Conservation (phyloP, 2,329 filamentous ascomycete genomes). For the Neopestalotiopsis sp. region DNA sequence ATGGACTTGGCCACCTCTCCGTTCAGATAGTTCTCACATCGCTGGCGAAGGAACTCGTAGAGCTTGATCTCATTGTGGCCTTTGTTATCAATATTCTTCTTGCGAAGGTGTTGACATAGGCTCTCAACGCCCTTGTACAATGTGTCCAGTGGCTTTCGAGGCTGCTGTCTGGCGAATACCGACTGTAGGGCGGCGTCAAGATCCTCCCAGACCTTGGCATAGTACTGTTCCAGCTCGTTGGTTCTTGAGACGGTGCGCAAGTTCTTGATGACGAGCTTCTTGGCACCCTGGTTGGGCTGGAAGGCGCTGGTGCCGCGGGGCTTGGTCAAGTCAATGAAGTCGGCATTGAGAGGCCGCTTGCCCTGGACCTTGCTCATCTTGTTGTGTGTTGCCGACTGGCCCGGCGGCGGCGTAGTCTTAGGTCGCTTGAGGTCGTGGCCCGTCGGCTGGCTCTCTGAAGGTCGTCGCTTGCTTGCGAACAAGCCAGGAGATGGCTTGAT, state of each 20-base stretch:
- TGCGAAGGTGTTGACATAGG: constrained; percentile 72
- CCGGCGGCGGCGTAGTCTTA: constrained; percentile 10
- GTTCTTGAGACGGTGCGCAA: constrained; percentile 65
- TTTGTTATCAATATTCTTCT: constrained; percentile 70
- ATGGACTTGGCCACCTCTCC: constrained; percentile 61
- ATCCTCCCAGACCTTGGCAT: constrained; percentile 75
- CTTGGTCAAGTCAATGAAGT: constrained; percentile 49
- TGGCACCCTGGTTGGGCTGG: constrained; percentile 77
- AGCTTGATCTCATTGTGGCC: constrained; percentile 64
- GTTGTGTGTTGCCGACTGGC: constrained; percentile 21
- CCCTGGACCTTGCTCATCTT: constrained; percentile 36
- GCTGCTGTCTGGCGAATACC: constrained; percentile 70
- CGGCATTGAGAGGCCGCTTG: constrained; percentile 41
- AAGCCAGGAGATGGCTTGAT: constrained; percentile 22
- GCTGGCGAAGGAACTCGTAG: constrained; percentile 67
- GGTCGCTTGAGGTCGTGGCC: constrained; percentile 18
- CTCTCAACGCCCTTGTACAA: constrained; percentile 93
- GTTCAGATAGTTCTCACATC: constrained; percentile 72
- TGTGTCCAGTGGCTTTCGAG: constrained; percentile 80
- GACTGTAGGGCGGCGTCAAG: constrained; percentile 74
- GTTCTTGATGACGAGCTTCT: constrained; percentile 94
- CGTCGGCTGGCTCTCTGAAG: constrained; percentile 18
- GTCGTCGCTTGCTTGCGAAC: constrained; percentile 29
- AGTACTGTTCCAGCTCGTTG: constrained; percentile 76
- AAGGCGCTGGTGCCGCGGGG: constrained; percentile 51